These are phyloP conservation scores for Thalia dealbata DNA, from an alignment of 176 grass and related monocot genomes.

Conservation along the genomic window DNA sequence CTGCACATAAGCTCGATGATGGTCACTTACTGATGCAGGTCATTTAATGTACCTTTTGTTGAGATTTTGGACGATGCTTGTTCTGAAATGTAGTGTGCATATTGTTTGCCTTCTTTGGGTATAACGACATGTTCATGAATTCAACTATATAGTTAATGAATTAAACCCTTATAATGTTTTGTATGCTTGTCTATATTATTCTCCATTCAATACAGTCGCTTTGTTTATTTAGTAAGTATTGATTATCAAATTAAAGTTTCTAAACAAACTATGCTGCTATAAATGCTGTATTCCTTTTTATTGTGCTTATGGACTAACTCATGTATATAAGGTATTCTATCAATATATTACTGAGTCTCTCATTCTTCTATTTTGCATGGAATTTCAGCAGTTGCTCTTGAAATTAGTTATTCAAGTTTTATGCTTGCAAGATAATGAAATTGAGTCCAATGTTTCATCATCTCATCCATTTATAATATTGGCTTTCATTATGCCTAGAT, in stretches of 20 bases:
- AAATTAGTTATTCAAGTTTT: not conserved
- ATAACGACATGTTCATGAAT: too few species aligned
- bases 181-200: conserved; percentile 67
- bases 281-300: too few species aligned
- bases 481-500: not conserved
- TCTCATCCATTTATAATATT: not conserved
- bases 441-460: not conserved
- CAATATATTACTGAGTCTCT: too few species aligned
- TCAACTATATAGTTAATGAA: too few species aligned
- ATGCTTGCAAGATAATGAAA: not conserved
- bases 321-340: not conserved
- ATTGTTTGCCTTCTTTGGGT: too few species aligned
- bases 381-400: not conserved
- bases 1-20: too few species aligned
- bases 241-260: not conserved
- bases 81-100: too few species aligned
- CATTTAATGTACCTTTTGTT: too few species aligned
- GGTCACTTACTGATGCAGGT: too few species aligned
- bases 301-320: not conserved
- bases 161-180: too few species aligned
- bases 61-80: too few species aligned
- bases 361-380: not conserved
- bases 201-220: conserved; percentile 83
- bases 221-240: conserved; percentile 61
- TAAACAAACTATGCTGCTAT: not conserved